A percentile compares a stretch with the other conserved stretches of the same genome.
Evolutionary conservation across 371 early-diverging fungal species (phyloP).

Genomic region (Syncephalastrum racemosum): DNA sequence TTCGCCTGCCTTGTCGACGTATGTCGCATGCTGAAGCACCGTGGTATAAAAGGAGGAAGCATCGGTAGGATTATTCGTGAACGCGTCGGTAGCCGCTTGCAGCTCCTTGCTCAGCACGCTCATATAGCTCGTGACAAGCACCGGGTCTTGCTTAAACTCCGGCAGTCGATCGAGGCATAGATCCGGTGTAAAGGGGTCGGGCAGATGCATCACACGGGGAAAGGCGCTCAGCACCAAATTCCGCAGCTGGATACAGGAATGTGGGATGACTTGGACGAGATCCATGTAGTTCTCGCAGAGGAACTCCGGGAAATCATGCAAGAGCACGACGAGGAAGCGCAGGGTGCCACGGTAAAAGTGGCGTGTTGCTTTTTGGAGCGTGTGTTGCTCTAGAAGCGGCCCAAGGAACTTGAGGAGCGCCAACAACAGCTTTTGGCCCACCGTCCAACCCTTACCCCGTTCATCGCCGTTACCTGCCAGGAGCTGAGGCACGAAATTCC

Average conservation of each 20-base stretch:
- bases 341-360: slow-evolving; percentile 88
- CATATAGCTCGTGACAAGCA: slow-evolving; percentile 22
- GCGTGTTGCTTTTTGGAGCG: slow-evolving; percentile 64
- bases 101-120: slow-evolving; percentile 8
- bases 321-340: slow-evolving; percentile 83
- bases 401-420: slow-evolving; percentile 80
- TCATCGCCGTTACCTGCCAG: slow-evolving; percentile 28
- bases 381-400: slow-evolving; percentile 71
- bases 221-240: slow-evolving; percentile 94
- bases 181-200: slow-evolving; percentile 95
- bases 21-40: slow-evolving; percentile 7
- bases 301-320: slow-evolving; percentile 98
- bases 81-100: slow-evolving; percentile 11
- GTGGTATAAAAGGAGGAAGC: slow-evolving; percentile 6
- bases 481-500: slow-evolving; percentile 85
- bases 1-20: background rate
- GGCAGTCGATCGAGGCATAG: slow-evolving; percentile 82
- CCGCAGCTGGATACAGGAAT: slow-evolving; percentile 89
- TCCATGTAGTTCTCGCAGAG: slow-evolving; percentile 87
- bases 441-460: slow-evolving; percentile 70
- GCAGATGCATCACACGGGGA: slow-evolving; percentile 90
- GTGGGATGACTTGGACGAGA: slow-evolving; percentile 90
- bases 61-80: slow-evolving; percentile 2
- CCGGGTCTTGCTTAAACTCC: slow-evolving; percentile 57
- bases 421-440: slow-evolving; percentile 79